These are phyloP conservation scores for Lachancea lanzarotensis DNA, from an alignment of 805 yeast species.

Conservation along the genomic window DNA sequence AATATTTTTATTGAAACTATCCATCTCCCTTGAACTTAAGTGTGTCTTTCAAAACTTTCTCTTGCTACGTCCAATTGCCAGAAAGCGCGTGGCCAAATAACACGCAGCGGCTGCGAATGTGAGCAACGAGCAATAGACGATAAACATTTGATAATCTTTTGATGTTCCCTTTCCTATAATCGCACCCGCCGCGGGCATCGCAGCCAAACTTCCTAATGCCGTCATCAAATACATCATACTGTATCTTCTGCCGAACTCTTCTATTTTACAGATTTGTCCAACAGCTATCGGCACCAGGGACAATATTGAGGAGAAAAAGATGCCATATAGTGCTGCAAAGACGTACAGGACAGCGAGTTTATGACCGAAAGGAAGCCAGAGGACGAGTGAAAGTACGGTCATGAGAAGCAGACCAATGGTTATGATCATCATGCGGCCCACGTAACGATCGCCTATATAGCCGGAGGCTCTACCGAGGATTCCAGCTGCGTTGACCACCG, in stretches of 20 bases:
- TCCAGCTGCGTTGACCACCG: slow-evolving; percentile 40
- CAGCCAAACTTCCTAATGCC: slow-evolving; percentile 40
- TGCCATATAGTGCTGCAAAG: slow-evolving; percentile 52
- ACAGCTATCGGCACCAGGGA: slow-evolving; percentile 64
- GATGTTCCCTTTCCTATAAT: slow-evolving; percentile 36
- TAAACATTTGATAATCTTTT: slow-evolving; percentile 32
- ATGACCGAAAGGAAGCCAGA: slow-evolving; percentile 66
- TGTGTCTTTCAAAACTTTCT: slow-evolving; percentile 15
- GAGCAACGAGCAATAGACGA: slow-evolving; percentile 32
- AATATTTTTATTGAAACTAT: neutral
- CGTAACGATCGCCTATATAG: slow-evolving; percentile 46
- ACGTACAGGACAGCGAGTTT: slow-evolving; percentile 39
- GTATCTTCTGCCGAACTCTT: slow-evolving; percentile 60
- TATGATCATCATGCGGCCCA: slow-evolving; percentile 56
- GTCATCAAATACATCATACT: slow-evolving; percentile 60
- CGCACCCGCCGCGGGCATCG: slow-evolving; percentile 44
- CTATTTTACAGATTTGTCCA: slow-evolving; percentile 56
- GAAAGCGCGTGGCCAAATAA: slow-evolving; percentile 38
- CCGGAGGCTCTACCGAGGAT: slow-evolving; percentile 50
- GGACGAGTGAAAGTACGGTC: slow-evolving; percentile 41
- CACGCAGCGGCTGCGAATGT: slow-evolving; percentile 33
- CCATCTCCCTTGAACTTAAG: neutral
- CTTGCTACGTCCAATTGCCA: slow-evolving; percentile 38
- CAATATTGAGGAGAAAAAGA: slow-evolving; percentile 54
- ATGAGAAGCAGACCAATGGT: slow-evolving; percentile 40